Percentiles rank a stretch among this genome's conserved stretches.
Evolutionary conservation across 1,139 yeast species (phyloP).

Genomic region (Geotrichum restrictum): DNA sequence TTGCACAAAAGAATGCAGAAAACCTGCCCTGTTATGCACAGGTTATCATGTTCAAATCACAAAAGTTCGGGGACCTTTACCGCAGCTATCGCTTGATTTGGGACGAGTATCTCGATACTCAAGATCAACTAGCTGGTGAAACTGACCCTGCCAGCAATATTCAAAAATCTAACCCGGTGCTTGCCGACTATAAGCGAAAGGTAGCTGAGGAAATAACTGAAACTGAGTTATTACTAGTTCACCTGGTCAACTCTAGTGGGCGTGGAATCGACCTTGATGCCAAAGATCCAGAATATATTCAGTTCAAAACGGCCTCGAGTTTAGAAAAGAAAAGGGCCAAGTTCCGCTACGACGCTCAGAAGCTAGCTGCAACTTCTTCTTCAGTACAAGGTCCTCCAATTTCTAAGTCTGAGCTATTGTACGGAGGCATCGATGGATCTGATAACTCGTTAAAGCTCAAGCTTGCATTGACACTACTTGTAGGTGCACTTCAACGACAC

Average conservation of each 20-base stretch:
- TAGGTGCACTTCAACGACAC: slow-evolving; percentile 29
- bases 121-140: slow-evolving; percentile 2
- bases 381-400: background rate
- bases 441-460: slow-evolving; percentile 25
- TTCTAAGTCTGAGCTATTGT: background rate
- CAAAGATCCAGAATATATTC: slow-evolving; percentile 3
- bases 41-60: slow-evolving; percentile 26
- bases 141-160: background rate
- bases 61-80: slow-evolving; percentile 22
- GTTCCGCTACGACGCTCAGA: background rate
- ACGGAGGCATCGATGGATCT: slow-evolving; percentile 13
- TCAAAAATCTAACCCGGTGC: slow-evolving; percentile 9
- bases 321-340: slow-evolving; percentile 3
- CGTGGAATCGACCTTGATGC: slow-evolving; percentile 1
- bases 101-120: slow-evolving; percentile 16
- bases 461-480: slow-evolving; percentile 28
- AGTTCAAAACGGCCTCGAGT: background rate
- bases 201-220: slow-evolving; percentile 16
- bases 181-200: slow-evolving; percentile 13
- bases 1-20: slow-evolving; percentile 24
- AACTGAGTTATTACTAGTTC: slow-evolving; percentile 18
- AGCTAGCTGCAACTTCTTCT: background rate
- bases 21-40: slow-evolving; percentile 23
- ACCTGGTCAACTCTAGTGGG: slow-evolving; percentile 11
- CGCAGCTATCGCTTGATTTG: slow-evolving; percentile 18